A percentile compares a stretch with the other conserved stretches of the same genome.
Conservation (phyloP, 1,284 basidiomycete species). For the Ceratobasidium theobromae region DNA sequence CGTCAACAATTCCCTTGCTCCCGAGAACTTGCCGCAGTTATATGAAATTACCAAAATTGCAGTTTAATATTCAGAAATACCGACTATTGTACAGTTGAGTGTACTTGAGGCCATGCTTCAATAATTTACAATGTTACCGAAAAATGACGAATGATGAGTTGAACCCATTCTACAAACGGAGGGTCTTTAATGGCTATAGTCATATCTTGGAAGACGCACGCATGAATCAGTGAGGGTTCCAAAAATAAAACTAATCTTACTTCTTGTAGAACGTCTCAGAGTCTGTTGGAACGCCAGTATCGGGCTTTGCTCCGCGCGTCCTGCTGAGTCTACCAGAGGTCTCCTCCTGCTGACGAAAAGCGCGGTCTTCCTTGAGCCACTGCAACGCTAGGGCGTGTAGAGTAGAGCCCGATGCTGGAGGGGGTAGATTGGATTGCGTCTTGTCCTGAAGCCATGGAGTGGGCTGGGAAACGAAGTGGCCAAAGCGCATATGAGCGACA, state of each 20-base stretch:
- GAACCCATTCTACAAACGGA: conserved; percentile 1
- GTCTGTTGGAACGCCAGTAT: conserved; percentile 60
- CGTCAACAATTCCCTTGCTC: background rate
- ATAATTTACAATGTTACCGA: background rate
- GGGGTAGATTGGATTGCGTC: conserved; percentile 32
- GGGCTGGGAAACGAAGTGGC: conserved; percentile 66
- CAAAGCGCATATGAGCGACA: conserved; percentile 85
- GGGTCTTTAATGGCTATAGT: conserved; percentile 57
- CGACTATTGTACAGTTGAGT: conserved; percentile 32
- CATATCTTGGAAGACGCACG: conserved; percentile 59
- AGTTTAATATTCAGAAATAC: background rate
- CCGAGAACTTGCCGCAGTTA: no score
- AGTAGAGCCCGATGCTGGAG: conserved; percentile 44
- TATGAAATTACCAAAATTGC: no score
- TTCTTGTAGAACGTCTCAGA: conserved; percentile 89
- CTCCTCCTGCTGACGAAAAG: conserved; percentile 60
- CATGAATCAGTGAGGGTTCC: background rate
- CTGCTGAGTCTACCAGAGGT: conserved; percentile 53
- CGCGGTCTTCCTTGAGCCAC: conserved; percentile 85
- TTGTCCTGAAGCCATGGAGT: conserved; percentile 60
- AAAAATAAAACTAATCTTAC: conserved; percentile 48
- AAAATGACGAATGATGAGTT: conserved; percentile 12
- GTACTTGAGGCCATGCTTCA: conserved; percentile 11
- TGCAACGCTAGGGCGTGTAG: conserved; percentile 75
- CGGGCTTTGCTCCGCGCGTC: conserved; percentile 63